These are phyloP conservation scores for Fusarium globosum DNA, from an alignment of 2,329 filamentous ascomycete species.

Conservation along the genomic window DNA sequence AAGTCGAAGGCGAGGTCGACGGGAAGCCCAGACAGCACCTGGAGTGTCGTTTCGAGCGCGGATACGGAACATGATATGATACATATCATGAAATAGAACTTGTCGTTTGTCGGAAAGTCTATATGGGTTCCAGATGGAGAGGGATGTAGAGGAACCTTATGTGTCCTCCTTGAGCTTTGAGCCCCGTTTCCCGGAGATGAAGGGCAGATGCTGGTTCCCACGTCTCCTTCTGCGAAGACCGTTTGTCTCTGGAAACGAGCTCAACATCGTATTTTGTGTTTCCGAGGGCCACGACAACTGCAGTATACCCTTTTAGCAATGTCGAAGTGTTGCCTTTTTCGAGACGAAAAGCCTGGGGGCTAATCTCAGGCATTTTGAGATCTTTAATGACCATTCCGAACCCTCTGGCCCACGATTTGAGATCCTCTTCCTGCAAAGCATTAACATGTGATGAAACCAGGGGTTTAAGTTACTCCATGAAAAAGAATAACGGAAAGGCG, in stretches of 20 bases:
- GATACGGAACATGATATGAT: conserved; percentile 43
- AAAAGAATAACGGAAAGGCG: conserved; percentile 8
- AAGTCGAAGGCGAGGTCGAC: conserved; percentile 22
- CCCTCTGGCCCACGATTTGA: conserved; percentile 39
- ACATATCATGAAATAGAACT: conserved; percentile 43
- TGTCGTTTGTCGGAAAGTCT: conserved; percentile 6
- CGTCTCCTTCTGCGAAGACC: conserved; percentile 34
- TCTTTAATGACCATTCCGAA: conserved; percentile 42
- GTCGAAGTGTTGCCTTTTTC: conserved; percentile 44
- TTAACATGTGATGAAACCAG: conserved; percentile 8
- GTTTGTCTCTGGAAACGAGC: conserved; percentile 40
- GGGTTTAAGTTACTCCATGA: background rate
- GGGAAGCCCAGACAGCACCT: conserved; percentile 26
- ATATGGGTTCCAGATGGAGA: conserved; percentile 39
- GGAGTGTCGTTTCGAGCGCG: conserved; percentile 17
- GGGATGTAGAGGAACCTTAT: conserved; percentile 44
- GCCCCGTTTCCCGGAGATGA: conserved; percentile 41
- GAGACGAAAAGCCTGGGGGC: conserved; percentile 43
- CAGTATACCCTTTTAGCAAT: conserved; percentile 42
- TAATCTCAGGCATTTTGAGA: conserved; percentile 39
- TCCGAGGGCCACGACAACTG: conserved; percentile 42
- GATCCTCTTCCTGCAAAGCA: conserved; percentile 32
- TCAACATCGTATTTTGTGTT: conserved; percentile 43
- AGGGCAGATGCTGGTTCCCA: conserved; percentile 40
- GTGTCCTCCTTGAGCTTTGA: conserved; percentile 41